phyloP scores from a whole-genome alignment of 2,329 filamentous ascomycete species.

The Coniochaeta sp. region DNA sequence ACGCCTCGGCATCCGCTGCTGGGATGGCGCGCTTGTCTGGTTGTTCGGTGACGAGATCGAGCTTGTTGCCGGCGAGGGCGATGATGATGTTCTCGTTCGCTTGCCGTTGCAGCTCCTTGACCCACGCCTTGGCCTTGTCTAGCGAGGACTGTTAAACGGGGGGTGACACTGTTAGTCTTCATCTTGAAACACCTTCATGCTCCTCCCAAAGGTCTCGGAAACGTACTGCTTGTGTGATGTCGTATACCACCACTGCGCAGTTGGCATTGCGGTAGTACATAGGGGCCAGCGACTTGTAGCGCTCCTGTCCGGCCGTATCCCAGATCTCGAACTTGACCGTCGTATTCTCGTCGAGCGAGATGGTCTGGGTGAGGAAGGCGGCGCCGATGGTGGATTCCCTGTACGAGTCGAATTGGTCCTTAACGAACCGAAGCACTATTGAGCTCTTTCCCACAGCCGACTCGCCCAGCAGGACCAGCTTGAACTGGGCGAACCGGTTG shows the following conservation, averaged over 20 bases:
- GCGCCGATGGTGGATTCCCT: conserved; percentile 97
- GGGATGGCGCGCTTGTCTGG: conserved; percentile 92
- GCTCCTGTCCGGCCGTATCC: conserved; percentile 97
- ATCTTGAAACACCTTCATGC: too few relatives aligned
- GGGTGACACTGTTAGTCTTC: conserved; percentile 18
- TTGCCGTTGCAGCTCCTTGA: conserved; percentile 96
- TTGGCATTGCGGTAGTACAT: conserved; percentile 99
- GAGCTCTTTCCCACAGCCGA: conserved; percentile 99
- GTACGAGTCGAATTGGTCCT: conserved; percentile 99
- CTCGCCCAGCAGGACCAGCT: conserved; percentile 97
- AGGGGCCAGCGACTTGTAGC: conserved; percentile 96
- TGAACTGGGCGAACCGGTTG: conserved; percentile 97
- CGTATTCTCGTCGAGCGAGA: conserved; percentile 94
- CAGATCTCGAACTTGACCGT: conserved; percentile 99
- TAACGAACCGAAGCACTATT: conserved; percentile 95
- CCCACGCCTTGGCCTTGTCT: conserved; percentile 99
- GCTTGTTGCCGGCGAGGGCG: conserved; percentile 93
- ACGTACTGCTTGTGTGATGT: conserved; percentile 96
- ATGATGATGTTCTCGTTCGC: conserved; percentile 99
- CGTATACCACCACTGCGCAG: conserved; percentile 97
- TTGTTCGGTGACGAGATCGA: conserved; percentile 89
- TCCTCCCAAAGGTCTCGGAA: conserved; percentile 5
- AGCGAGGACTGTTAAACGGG: conserved; percentile 83
- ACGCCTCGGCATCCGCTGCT: conserved; percentile 87
- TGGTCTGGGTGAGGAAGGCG: conserved; percentile 97